phyloP scores from a whole-genome alignment of 331 rosid genomes.

The Telfairia occidentalis region DNA sequence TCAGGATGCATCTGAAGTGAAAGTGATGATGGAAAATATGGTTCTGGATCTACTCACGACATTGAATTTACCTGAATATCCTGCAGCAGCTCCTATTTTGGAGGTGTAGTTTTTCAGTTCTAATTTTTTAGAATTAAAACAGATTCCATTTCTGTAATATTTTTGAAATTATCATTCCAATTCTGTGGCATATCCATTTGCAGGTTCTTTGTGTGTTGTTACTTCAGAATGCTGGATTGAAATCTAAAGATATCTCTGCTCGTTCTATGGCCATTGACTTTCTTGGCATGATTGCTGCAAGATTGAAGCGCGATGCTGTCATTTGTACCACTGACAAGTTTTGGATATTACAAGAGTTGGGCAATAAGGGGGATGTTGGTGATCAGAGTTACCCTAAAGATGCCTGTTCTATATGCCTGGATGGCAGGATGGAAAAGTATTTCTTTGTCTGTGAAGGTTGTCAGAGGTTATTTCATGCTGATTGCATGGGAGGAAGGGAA shows the following conservation, averaged over 20 bases:
- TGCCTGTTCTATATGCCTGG: conserved; percentile 64
- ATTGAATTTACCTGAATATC: conserved; percentile 86
- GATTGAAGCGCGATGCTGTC: conserved; percentile 93
- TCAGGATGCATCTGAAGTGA: conserved; percentile 87
- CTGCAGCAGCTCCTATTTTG: conserved; percentile 80
- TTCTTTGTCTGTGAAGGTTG: conserved; percentile 49
- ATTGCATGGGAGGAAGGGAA: conserved; percentile 67
- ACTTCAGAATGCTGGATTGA: conserved; percentile 83
- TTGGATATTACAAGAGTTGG: conserved; percentile 71
- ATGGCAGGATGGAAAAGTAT: conserved; percentile 46
- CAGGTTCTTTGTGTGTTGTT: conserved; percentile 89
- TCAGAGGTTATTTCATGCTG: conserved; percentile 74
- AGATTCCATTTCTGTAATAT: background rate
- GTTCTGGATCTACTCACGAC: conserved; percentile 79
- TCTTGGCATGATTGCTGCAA: conserved; percentile 97
- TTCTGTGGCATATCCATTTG: conserved; percentile 27
- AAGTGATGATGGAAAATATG: conserved; percentile 82
- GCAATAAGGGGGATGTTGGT: conserved; percentile 27
- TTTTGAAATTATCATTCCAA: conserved; percentile 10
- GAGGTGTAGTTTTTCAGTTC: conserved; percentile 40
- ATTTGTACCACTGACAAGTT: conserved; percentile 57
- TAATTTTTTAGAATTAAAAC: conserved; percentile 7
- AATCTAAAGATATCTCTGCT: conserved; percentile 74
- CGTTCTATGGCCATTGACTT: conserved; percentile 90
- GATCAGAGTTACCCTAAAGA: conserved; percentile 37